Evolutionary conservation across 805 yeast genomes (phyloP), one percentile per base, ranked within the genome.

Genomic region (Metschnikowia noctiluminum): DNA sequence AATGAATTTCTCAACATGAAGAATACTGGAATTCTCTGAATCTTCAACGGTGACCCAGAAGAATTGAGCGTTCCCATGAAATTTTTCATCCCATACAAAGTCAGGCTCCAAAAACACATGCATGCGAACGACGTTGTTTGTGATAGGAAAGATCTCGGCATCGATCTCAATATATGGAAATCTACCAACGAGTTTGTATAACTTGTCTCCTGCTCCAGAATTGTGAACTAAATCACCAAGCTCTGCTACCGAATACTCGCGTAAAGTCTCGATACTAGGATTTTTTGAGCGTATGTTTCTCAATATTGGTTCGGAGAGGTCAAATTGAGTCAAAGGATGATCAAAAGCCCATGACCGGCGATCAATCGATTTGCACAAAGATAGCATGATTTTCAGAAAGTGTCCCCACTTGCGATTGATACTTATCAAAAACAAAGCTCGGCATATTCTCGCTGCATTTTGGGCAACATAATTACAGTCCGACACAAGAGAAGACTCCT

Each of bases 31-130:
- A 44, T 80, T 78, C 47, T 85, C 89, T 3, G 92, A 81, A 55
- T 89, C 95, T 63, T 91, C 98, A 6, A 92, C 95, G 53, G 92
- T 77, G 3, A 94, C 77, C 99, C 99, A 94, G 60, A 90, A 94
- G 56, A 84, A 78, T 63, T 90, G 95, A 1, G 87, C 85, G 53
- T 77, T 80, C 0, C 97, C 96, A 65, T 94, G 98, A 46, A 79
- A 70, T 48, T 77, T 79, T 38, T 75, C 80, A 65, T 89, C 96
- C 98, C 98, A 94, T 8, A 72, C 69, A 65, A 94, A 95, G 57
- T 87, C 90, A 0, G 96, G 83, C 32, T 76, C 81, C 26, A 94
- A 65, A 7, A 68, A 64, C 1, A 87, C 78, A 60, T 87, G 90
- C 28, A 94, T 80, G 46, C 96, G 74, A 82, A 92, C 81, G 5